Percentiles rank a stretch among this genome's conserved stretches.
Conservation (phyloP, 2,329 filamentous ascomycete species). For the Xylariaceae sp. region DNA sequence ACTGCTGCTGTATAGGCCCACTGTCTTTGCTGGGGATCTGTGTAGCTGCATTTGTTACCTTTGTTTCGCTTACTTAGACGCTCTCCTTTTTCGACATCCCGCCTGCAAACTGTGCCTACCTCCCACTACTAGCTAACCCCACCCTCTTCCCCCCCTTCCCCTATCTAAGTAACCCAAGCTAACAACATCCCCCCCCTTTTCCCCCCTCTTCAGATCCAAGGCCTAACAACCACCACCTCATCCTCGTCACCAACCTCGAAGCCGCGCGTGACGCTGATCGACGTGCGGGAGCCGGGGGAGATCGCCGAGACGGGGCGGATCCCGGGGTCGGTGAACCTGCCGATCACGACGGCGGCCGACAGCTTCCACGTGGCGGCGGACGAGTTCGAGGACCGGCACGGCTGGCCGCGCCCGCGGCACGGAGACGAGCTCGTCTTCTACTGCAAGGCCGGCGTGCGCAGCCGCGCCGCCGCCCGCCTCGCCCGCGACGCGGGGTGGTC, state of each 20-base stretch:
- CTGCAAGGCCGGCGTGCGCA: slow-evolving; percentile 89
- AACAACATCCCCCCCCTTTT: too few relatives aligned
- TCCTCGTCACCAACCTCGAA: slow-evolving; percentile 1
- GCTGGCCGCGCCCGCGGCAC: slow-evolving; percentile 66
- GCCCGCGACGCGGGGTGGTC: slow-evolving; percentile 77
- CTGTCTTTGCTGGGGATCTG: too few relatives aligned
- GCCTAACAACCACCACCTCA: slow-evolving; percentile 15
- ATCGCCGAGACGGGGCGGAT: slow-evolving; percentile 69
- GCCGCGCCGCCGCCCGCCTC: slow-evolving; percentile 73
- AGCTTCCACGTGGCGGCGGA: slow-evolving; percentile 74
- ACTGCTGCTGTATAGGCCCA: too few relatives aligned
- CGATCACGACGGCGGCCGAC: slow-evolving; percentile 75
- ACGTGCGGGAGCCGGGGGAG: slow-evolving; percentile 75
- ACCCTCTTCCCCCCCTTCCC: neutral
- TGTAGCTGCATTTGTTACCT: too few relatives aligned
- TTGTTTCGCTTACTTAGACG: too few relatives aligned
- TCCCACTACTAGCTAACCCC: neutral
- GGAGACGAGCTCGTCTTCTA: slow-evolving; percentile 73
- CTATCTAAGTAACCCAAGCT: neutral
- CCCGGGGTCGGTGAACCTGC: slow-evolving; percentile 80
- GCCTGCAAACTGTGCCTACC: neutral
- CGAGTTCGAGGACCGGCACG: slow-evolving; percentile 83
- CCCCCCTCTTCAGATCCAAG: slow-evolving; percentile 24
- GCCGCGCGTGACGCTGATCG: slow-evolving; percentile 39
- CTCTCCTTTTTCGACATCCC: too few relatives aligned